Conservation (phyloP, 2,329 filamentous ascomycete genomes). For the Sporothrix brasiliensis region DNA sequence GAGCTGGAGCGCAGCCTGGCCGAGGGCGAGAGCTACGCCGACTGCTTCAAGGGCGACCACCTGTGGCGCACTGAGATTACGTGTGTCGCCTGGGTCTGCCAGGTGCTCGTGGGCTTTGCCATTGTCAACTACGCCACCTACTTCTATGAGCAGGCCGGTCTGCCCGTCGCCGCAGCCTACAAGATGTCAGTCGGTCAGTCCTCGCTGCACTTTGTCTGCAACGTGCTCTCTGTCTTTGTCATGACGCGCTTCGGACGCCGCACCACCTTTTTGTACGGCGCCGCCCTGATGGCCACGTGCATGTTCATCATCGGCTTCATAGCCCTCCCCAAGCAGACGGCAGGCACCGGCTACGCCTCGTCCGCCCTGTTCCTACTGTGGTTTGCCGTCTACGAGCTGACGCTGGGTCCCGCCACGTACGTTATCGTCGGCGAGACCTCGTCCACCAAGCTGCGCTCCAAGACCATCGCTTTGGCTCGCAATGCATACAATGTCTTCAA, state of each 20-base stretch:
- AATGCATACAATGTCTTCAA: conserved; percentile 50
- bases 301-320: conserved; percentile 47
- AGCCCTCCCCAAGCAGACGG: conserved; percentile 46
- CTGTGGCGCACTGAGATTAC: conserved; percentile 52
- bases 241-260: conserved; percentile 49
- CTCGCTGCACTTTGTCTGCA: conserved; percentile 50
- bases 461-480: conserved; percentile 52
- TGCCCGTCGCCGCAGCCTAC: conserved; percentile 45
- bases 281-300: conserved; percentile 42
- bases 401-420: conserved; percentile 52
- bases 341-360: conserved; percentile 46
- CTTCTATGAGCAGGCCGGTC: conserved; percentile 53
- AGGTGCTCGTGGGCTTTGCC: conserved; percentile 48
- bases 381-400: conserved; percentile 38
- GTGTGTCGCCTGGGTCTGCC: conserved; percentile 46
- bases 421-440: conserved; percentile 54
- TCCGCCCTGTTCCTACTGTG: conserved; percentile 49
- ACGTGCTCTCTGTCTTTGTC: conserved; percentile 50
- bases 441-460: conserved; percentile 50
- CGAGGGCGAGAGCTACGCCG: conserved; percentile 47
- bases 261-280: conserved; percentile 48
- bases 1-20: conserved; percentile 62
- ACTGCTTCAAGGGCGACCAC: conserved; percentile 54
- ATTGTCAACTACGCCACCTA: conserved; percentile 42
- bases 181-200: conserved; percentile 48